Evolutionary conservation across 345 rosid genomes (phyloP), one percentile per base, ranked within the genome.

Genomic region (Hevea brasiliensis): DNA sequence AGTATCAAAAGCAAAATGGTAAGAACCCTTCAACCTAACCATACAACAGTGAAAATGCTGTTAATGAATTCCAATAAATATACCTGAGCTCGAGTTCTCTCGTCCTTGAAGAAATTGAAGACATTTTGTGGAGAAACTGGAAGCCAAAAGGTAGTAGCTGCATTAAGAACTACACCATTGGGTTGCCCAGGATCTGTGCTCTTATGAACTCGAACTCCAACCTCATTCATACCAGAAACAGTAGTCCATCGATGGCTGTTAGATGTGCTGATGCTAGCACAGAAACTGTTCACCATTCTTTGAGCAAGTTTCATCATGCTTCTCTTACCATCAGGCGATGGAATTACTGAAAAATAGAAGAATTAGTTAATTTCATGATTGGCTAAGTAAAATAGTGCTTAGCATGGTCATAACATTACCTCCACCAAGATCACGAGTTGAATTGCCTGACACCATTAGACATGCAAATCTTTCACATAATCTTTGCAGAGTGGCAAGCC

Each of bases 301-400:
- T 91, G 98, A 40, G 94, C 88, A 72, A 95, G 98, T 79, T 86
- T 92, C 99, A 95, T 95, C 97, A 92, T 86, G 85, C 97, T 89
- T 80, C 88, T 81, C 83, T 92, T 95, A 61, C 98, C 99, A 32
- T 92, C 99, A 0, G 88, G 85, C 0, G 91, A 87, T 32, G 98
- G 94, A 79, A 89, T 85, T 67, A 87, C 98, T 94, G 87, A 41
- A 80, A 72, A 61, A 67, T 17, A 17, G 35, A 21, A 21, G 10
- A 47, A 2, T 3, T 35, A 42, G 57, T 61, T 68, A 55, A 24
- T 21, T 40, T 35, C 65, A 18, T 3, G 8, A 57, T 23, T 32
- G 4, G 17, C 29, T 14, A 77, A 67, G 26, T 53, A 60, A 20
- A 77, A 32, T 3, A 61, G 20, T 8, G 27, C 37, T 14, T 6